Conservation (phyloP, 2,329 filamentous ascomycete genomes). For the Fusarium succisae region DNA sequence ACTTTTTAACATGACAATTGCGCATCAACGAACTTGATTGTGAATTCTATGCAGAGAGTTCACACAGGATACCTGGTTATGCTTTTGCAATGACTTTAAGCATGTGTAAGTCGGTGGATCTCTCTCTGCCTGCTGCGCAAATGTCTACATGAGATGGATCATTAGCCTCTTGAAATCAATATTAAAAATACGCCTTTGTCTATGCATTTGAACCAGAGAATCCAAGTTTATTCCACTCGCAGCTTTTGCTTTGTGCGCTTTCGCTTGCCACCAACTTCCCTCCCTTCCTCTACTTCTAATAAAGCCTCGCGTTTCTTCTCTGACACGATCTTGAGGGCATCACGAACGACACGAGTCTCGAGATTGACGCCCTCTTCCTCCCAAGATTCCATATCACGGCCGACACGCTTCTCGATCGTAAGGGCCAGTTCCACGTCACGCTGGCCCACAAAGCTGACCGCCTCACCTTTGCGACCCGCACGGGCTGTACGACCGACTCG, state of each 20-base stretch:
- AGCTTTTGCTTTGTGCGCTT: constrained; percentile 70
- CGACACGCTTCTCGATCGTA: constrained; percentile 87
- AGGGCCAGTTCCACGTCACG: constrained; percentile 90
- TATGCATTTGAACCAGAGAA: not conserved
- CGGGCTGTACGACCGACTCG: constrained; percentile 94
- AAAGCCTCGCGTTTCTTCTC: constrained; percentile 94
- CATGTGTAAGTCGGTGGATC: not conserved
- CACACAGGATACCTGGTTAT: not conserved
- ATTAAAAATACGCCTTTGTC: constrained; percentile 24
- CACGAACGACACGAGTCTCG: constrained; percentile 87
- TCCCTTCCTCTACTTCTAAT: constrained; percentile 89
- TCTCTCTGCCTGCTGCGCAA: not conserved
- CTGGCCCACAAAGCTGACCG: constrained; percentile 90
- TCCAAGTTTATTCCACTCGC: constrained; percentile 43
- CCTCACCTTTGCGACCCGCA: constrained; percentile 84
- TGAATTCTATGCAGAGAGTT: not conserved
- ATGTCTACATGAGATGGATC: not conserved
- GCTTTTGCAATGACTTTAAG: not conserved
- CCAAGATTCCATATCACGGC: constrained; percentile 83
- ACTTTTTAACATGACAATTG: too few species aligned
- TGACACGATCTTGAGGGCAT: constrained; percentile 88
- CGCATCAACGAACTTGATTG: not conserved
- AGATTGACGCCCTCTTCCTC: constrained; percentile 91
- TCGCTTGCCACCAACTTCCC: constrained; percentile 89
- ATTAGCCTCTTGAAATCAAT: not conserved